Evolutionary conservation across 140 eudicot species (phyloP).

Genomic region (Flaveria floridana): DNA sequence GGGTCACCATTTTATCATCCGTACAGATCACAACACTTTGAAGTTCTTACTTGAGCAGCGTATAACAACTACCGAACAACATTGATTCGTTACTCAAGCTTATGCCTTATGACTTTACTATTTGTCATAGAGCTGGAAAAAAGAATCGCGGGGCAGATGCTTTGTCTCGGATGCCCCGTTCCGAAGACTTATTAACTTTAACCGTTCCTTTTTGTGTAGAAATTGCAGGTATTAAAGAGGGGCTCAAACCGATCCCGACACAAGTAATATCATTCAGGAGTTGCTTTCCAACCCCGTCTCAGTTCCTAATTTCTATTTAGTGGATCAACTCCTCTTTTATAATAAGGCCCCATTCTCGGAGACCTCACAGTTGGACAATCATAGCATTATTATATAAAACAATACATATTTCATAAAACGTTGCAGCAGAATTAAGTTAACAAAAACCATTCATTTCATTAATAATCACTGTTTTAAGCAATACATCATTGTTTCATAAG

Average conservation of each 20-base stretch:
- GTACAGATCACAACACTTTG: neutral
- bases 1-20: neutral
- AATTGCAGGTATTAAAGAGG: neutral
- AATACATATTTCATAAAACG: no score
- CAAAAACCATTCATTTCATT: no score
- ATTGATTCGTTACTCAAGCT: neutral
- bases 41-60: neutral
- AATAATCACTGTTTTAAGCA: no score
- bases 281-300: neutral
- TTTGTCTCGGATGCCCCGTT: neutral
- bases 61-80: neutral
- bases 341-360: no score
- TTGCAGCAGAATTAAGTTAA: no score
- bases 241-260: neutral
- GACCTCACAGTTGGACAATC: no score
- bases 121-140: neutral
- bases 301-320: neutral
- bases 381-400: no score
- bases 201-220: neutral
- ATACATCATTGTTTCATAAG: no score
- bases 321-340: neutral
- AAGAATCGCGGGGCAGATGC: neutral
- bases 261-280: neutral
- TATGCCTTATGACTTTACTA: neutral
- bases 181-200: neutral